These are phyloP conservation scores for Ganoderma meredithae DNA, from an alignment of 1,284 basidiomycete genomes.

Conservation along the genomic window DNA sequence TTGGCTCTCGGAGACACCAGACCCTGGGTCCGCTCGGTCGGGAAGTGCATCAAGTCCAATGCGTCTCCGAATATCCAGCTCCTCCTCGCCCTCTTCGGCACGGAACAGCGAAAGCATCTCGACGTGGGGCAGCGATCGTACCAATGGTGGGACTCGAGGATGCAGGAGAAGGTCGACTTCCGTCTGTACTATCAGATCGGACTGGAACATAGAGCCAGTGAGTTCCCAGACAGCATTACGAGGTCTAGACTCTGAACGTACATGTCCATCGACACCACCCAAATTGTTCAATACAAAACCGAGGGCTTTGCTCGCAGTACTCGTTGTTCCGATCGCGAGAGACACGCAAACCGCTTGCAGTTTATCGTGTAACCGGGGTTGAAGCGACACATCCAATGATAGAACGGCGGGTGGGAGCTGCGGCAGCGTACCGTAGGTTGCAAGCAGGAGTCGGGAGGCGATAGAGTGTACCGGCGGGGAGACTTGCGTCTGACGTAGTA, in stretches of 20 bases:
- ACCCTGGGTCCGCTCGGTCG: slow-evolving; percentile 11
- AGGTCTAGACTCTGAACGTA: slow-evolving; percentile 24
- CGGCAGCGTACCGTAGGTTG: slow-evolving; percentile 63
- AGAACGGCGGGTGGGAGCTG: slow-evolving; percentile 61
- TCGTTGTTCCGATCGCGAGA: slow-evolving; percentile 59
- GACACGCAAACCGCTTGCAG: slow-evolving; percentile 58
- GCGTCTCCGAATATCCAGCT: slow-evolving; percentile 51
- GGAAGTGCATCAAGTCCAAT: slow-evolving; percentile 45
- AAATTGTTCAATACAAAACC: slow-evolving; percentile 50
- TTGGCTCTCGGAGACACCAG: slow-evolving; percentile 15
- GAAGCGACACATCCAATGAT: slow-evolving; percentile 59
- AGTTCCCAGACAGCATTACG: slow-evolving; percentile 5
- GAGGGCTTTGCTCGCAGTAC: slow-evolving; percentile 65
- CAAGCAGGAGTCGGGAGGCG: slow-evolving; percentile 62
- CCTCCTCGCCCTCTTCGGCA: slow-evolving; percentile 69
- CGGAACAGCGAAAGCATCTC: slow-evolving; percentile 67
- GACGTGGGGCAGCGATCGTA: slow-evolving; percentile 71
- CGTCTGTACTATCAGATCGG: slow-evolving; percentile 40
- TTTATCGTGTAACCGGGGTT: slow-evolving; percentile 50
- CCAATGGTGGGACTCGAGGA: slow-evolving; percentile 77
- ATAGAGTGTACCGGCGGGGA: slow-evolving; percentile 63
- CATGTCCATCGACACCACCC: slow-evolving; percentile 21
- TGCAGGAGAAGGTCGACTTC: slow-evolving; percentile 73
- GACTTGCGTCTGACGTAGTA: slow-evolving; percentile 59
- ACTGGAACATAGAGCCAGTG: slow-evolving; percentile 19